Evolutionary conservation across 2,329 filamentous ascomycete genomes (phyloP), one percentile per base, ranked within the genome.

Genomic region (Coniochaeta pulveracea): DNA sequence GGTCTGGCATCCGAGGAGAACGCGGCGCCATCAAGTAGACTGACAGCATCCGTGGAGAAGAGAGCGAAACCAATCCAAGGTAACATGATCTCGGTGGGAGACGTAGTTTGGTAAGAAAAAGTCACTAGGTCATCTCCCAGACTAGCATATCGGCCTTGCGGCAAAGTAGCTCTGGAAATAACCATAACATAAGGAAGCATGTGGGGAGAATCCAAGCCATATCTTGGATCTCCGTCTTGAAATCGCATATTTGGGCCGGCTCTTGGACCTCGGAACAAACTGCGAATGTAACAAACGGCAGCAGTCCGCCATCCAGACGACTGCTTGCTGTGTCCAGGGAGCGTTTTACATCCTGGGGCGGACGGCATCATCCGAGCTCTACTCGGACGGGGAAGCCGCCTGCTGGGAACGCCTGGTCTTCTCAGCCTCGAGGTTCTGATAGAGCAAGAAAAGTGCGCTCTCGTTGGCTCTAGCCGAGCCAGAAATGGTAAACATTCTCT

Each of bases 401-500:
- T 46, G 43, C 62, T 93, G 82, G 68, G 85, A 93, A 56, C 91
- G 85, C 50, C 91, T 85, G 78, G 93, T 93, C 75, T 98, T 98
- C 69, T 98, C 91, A 11, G 88, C 89, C 65, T 98, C 91, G 33
- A 98, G 76, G 61, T 98, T 98, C 70, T 98, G 91, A 57, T 98
- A 98, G 42, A 98, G 69, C 34, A 98, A 77, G 60, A 94, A 95
- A 18, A 98, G 70, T 4, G 91, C 91, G 47, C 86, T 89, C 63
- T 98, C 91, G 50, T 98, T 98, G 43, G 86, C 85, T 61, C 80
- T 81, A 39, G 85, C 80, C 40, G 84, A 93, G 46, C 91, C 91
- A 73, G 93, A 95, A 56, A 98, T 98, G 52, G 91, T 98, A 66
- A 98, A 98, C 91, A 98, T 98, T 50, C 91, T 80, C 71, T 98